Evolutionary conservation across 257 asterid genomes (phyloP).

Genomic region (Echium plantagineum): DNA sequence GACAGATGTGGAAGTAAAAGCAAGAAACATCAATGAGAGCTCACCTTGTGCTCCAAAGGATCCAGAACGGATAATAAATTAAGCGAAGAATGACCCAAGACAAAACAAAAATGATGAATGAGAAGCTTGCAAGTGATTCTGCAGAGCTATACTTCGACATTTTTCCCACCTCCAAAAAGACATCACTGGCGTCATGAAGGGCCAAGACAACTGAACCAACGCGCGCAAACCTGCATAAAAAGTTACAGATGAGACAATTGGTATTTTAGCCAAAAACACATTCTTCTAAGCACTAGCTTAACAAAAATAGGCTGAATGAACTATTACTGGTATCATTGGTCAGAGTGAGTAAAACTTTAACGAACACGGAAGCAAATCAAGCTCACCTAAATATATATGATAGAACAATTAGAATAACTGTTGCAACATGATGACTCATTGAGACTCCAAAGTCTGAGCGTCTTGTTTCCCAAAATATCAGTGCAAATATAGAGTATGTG

Average conservation of each 20-base stretch:
- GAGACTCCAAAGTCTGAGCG: conserved; percentile 20
- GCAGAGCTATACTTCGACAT: conserved; percentile 23
- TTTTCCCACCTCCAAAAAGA: conserved; percentile 29
- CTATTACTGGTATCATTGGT: not conserved
- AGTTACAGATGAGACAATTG: not conserved
- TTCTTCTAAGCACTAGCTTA: not conserved
- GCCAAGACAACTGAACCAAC: conserved; percentile 25
- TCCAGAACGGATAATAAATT: conserved; percentile 22
- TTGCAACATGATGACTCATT: conserved; percentile 23
- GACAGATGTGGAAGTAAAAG: not conserved
- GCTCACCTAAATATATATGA: conserved; percentile 23
- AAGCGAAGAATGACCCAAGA: conserved; percentile 20
- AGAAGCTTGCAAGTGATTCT: conserved; percentile 14
- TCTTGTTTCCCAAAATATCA: conserved; percentile 24
- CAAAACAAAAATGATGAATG: conserved; percentile 15
- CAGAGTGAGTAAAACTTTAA: not conserved
- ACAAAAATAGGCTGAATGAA: too few relatives aligned
- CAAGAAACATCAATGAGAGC: not conserved
- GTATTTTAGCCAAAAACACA: not conserved
- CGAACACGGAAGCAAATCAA: not conserved
- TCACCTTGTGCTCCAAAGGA: conserved; percentile 22
- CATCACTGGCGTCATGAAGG: conserved; percentile 30
- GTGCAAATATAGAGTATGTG: conserved; percentile 21
- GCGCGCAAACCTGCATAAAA: conserved; percentile 15
- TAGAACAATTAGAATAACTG: conserved; percentile 13